Evolutionary conservation across 306 rosid genomes (phyloP), one percentile per base, ranked within the genome.

Genomic region (Citrullus amarus): DNA sequence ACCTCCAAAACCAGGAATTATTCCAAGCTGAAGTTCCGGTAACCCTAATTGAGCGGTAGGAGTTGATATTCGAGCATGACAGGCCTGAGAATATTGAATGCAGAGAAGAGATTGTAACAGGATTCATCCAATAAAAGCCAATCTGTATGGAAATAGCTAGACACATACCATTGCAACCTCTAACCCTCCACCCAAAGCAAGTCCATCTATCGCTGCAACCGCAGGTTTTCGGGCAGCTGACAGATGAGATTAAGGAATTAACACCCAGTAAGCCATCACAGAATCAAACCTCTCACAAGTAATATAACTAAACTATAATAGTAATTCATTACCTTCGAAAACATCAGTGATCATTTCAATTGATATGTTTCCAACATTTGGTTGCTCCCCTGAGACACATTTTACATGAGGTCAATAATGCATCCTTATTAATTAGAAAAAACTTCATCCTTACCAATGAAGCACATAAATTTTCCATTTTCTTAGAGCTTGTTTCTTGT

Each of bases 1-100:
- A 96, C 99, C 99, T 91, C 98, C 99, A 84, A 92, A 96, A 80
- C 99, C 98, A 73, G 99, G 99, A 88, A 96, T 86, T 79, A 96
- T 39, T 81, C 99, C 99, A 78, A 96, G 99, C 86, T 91, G 98
- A 80, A 96, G 97, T 81, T 96, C 99, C 63, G 99, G 99, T 85
- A 96, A 86, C 58, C 99, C 99, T 46, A 96, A 81, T 85, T 88
- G 99, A 50, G 97, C 97, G 78, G 87, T 88, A 63, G 96, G 84
- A 67, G 99, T 96, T 36, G 99, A 96, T 82, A 96, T 79, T 18
- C 99, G 83, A 18, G 96, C 97, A 80, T 89, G 92, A 81, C 99
- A 92, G 80, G 92, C 96, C 99, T 96, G 67, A 72, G 39, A 85
- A 20, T 13, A 48, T 44, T 6, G 80, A 17, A 69, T 14, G 51